phyloP scores from a whole-genome alignment of 164 flowering plant species.

The Vitis amurensis region DNA sequence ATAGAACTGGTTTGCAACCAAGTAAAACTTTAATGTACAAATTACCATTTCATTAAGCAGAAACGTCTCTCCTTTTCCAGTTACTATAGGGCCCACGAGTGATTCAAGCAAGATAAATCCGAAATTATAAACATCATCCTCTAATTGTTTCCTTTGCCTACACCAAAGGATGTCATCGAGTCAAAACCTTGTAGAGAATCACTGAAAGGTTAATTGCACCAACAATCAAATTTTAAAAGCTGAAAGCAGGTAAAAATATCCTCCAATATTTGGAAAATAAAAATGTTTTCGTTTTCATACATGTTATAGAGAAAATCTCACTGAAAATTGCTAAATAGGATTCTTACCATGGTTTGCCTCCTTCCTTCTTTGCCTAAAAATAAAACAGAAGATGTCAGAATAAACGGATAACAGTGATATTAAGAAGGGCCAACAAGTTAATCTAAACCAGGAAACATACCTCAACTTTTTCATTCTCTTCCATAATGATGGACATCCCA shows the following conservation, averaged over 20 bases:
- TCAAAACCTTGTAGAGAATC: background rate
- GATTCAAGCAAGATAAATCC: conserved; percentile 86
- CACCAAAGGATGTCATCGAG: conserved; percentile 7
- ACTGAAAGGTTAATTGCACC: background rate
- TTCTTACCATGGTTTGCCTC: conserved; percentile 56
- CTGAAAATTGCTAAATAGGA: too few species aligned
- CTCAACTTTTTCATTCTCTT: conserved; percentile 65
- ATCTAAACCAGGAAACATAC: conserved; percentile 28
- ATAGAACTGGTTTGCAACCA: background rate
- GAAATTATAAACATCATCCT: conserved; percentile 88
- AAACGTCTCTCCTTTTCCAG: conserved; percentile 70
- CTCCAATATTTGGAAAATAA: too few species aligned
- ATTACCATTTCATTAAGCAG: conserved; percentile 84
- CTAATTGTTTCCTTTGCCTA: conserved; percentile 43
- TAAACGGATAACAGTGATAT: background rate
- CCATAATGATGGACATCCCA: conserved; percentile 68
- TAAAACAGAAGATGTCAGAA: conserved; percentile 14
- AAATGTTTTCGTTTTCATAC: too few species aligned
- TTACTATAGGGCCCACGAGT: conserved; percentile 69
- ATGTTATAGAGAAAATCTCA: too few species aligned
- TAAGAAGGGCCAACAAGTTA: background rate
- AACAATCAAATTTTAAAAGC: too few species aligned
- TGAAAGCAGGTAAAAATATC: too few species aligned
- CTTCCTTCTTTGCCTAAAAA: conserved; percentile 62
- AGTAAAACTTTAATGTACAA: background rate